Conservation (phyloP, 768 basidiomycete species). For the Sporobolomyces pararoseus region DNA sequence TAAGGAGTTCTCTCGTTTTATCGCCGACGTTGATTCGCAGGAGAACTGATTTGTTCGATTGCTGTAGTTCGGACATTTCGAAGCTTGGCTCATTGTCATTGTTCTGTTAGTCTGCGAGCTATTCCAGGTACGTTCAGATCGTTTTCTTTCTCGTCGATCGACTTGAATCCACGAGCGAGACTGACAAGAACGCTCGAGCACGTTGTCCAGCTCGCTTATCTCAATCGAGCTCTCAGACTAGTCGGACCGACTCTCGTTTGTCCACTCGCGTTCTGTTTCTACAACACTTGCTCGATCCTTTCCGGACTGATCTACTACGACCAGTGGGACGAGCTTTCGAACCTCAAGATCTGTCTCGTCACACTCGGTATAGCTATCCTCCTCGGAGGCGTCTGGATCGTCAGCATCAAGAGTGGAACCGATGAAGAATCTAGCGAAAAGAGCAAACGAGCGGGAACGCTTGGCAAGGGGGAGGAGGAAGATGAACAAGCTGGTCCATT, state of each 20-base stretch:
- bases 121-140: conserved; percentile 55
- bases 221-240: conserved; percentile 58
- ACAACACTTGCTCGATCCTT: conserved; percentile 85
- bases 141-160: background rate
- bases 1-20: background rate
- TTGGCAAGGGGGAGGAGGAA: background rate
- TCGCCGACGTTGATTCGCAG: background rate
- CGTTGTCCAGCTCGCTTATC: conserved; percentile 48
- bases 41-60: too few species aligned
- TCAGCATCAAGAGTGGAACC: conserved; percentile 64
- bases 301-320: conserved; percentile 85
- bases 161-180: too few species aligned
- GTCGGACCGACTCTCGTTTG: conserved; percentile 61
- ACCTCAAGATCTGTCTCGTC: conserved; percentile 70
- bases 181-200: background rate
- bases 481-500: background rate
- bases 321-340: conserved; percentile 69
- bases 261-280: conserved; percentile 80
- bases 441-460: background rate
- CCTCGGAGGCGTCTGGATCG: conserved; percentile 83
- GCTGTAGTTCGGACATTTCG: conserved; percentile 48
- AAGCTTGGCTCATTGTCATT: conserved; percentile 67
- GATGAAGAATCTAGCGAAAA: background rate
- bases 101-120: conserved; percentile 70
- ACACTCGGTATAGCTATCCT: conserved; percentile 70